Percentiles rank a stretch among this genome's conserved stretches.
phyloP scores from a whole-genome alignment of 2,329 filamentous ascomycete species.

The Alternaria alternata region DNA sequence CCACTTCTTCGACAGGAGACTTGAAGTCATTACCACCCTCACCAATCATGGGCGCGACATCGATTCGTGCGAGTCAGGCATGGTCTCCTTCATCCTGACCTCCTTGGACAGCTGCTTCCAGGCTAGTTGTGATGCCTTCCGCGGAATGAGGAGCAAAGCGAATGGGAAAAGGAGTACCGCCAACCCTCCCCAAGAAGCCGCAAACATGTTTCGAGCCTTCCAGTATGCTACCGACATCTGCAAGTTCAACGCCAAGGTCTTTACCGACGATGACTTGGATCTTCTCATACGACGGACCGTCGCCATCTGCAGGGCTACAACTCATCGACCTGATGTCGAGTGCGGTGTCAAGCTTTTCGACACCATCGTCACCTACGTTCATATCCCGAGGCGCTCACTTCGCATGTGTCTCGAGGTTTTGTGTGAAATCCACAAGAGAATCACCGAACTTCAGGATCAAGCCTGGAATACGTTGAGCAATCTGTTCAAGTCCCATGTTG shows the following conservation, averaged over 20 bases:
- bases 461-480: constrained; percentile 76
- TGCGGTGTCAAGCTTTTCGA: constrained; percentile 74
- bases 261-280: constrained; percentile 68
- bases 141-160: constrained; percentile 33
- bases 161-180: constrained; percentile 36
- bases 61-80: constrained; percentile 48
- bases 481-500: constrained; percentile 76
- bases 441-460: constrained; percentile 66
- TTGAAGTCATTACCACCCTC: constrained; percentile 47
- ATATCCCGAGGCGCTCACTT: constrained; percentile 70
- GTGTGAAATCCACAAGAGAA: constrained; percentile 74
- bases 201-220: constrained; percentile 67
- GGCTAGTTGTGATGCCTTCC: constrained; percentile 37
- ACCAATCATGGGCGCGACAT: constrained; percentile 51
- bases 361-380: constrained; percentile 74
- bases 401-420: constrained; percentile 73
- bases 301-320: constrained; percentile 73
- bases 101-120: constrained; percentile 47
- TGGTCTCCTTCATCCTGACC: constrained; percentile 44
- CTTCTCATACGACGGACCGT: constrained; percentile 69
- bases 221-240: constrained; percentile 71
- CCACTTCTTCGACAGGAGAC: constrained; percentile 42
- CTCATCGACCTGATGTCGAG: constrained; percentile 68
- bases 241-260: constrained; percentile 77
- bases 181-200: constrained; percentile 35